Base-by-base conservation (phyloP, 139 green algal genomes). In the Astrephomene gubernaculifera region DNA sequence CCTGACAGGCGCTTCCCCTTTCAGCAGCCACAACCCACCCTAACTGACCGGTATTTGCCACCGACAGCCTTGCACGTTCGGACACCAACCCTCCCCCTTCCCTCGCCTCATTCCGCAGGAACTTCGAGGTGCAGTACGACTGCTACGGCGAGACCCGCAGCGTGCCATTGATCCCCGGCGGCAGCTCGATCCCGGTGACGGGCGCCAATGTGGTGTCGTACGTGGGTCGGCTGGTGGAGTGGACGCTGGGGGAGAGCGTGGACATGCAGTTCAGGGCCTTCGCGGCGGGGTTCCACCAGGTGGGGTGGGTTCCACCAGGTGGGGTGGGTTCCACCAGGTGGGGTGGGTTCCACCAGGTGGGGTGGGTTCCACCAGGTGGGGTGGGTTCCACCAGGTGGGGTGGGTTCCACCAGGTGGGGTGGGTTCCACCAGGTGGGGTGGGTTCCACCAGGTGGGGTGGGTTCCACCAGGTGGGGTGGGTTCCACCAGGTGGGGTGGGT, bases 261-360 rank as follows among this genome's bases (percentile, higher is more conserved):
- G 65, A 89, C 38, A 33, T 70, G 35, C 94, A 96, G 87, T 97
- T 98, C 82, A 63, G 44, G 6, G 94, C 95, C 1, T 98, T 98
- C 57, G 63, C 79, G 44, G 21, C 22, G 22, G 79, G 79, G 24
- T 85, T 85, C 65, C 64, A 85, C 44, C 79, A 85, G 64, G 79
- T 85, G 41, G 17, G 54, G 29, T 25, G 4, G 10, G 39, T 31
- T 52, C 8, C n/a, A n/a, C n/a, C n/a, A n/a, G n/a, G n/a, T n/a
- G n/a, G n/a, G n/a, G n/a, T n/a, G n/a, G n/a, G n/a, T n/a, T n/a
- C n/a, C n/a, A n/a, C n/a, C n/a, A n/a, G n/a, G n/a, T n/a, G n/a
- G n/a, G n/a, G n/a, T n/a, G n/a, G n/a, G n/a, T n/a, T n/a, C n/a
- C n/a, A n/a, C n/a, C n/a, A n/a, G n/a, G 65, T 49, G 35, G 14